Evolutionary conservation across 805 yeast genomes (phyloP).

Genomic region (Cyberlindnera euphorbiiphila): DNA sequence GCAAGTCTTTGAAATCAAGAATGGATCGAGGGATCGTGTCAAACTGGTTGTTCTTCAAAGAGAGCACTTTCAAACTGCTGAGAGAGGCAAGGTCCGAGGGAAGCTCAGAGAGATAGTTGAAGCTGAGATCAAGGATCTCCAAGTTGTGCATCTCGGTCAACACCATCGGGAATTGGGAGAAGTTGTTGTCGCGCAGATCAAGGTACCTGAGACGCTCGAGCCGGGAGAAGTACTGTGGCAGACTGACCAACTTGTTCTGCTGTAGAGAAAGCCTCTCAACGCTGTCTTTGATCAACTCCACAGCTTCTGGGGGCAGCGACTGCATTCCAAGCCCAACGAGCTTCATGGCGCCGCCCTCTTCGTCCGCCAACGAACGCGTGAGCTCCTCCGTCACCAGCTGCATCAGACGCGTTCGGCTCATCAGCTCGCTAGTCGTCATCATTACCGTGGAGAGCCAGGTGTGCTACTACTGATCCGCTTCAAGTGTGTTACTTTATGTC

Average conservation of each 20-base stretch:
- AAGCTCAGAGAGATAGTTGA: conserved; percentile 46
- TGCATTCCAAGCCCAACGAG: conserved; percentile 37
- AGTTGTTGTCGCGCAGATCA: conserved; percentile 60
- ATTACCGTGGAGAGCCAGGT: too few relatives aligned
- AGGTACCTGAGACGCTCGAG: conserved; percentile 50
- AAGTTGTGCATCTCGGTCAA: conserved; percentile 38
- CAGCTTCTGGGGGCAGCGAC: conserved; percentile 35
- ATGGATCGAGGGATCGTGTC: conserved; percentile 51
- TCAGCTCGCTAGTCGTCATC: conserved; percentile 28
- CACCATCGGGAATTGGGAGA: conserved; percentile 49
- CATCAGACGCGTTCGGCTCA: conserved; percentile 20
- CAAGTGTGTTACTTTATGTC: too few relatives aligned
- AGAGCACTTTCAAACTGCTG: conserved; percentile 49
- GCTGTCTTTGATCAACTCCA: conserved; percentile 33
- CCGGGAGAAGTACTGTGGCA: conserved; percentile 46
- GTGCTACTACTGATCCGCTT: too few relatives aligned
- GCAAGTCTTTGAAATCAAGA: conserved; percentile 47
- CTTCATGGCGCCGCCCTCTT: conserved; percentile 30
- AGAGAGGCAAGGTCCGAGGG: conserved; percentile 42
- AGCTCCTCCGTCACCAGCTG: conserved; percentile 27
- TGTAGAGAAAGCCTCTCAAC: conserved; percentile 53
- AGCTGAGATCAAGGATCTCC: conserved; percentile 64
- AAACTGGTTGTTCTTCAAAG: conserved; percentile 56
- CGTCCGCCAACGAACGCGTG: conserved; percentile 15
- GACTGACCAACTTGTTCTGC: conserved; percentile 41